Conservation (phyloP, 1,284 basidiomycete genomes). For the Anthracocystis panici-leucophaei region DNA sequence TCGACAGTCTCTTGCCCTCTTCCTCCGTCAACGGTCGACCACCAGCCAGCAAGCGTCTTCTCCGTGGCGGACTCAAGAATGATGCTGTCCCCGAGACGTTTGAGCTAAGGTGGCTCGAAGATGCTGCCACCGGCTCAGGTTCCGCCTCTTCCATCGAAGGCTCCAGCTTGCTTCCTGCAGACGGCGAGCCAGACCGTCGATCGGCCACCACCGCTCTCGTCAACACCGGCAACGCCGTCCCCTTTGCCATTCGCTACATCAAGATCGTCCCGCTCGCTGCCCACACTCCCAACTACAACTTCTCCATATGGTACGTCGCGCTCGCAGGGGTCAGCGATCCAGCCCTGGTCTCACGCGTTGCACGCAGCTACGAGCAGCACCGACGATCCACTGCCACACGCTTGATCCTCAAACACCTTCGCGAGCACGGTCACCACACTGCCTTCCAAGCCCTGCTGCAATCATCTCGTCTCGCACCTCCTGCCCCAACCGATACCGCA, state of each 20-base stretch:
- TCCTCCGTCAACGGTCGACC: conserved; percentile 37
- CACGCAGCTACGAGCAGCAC: conserved; percentile 56
- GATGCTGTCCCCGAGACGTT: conserved; percentile 64
- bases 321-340: conserved; percentile 63
- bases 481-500: not conserved
- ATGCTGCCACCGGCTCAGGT: conserved; percentile 46
- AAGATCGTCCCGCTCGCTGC: conserved; percentile 68
- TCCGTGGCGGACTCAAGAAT: conserved; percentile 66
- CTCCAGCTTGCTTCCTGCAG: conserved; percentile 32
- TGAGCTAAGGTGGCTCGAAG: conserved; percentile 49
- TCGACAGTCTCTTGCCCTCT: conserved; percentile 43
- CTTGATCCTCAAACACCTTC: conserved; percentile 78
- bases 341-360: conserved; percentile 41
- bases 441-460: conserved; percentile 72
- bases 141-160: conserved; percentile 35
- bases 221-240: conserved; percentile 47
- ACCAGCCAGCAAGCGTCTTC: conserved; percentile 52
- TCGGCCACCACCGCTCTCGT: conserved; percentile 39
- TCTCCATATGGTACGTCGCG: conserved; percentile 69
- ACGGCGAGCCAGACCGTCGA: conserved; percentile 45
- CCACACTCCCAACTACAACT: conserved; percentile 68
- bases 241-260: conserved; percentile 63
- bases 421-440: conserved; percentile 79
- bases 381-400: conserved; percentile 57
- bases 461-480: conserved; percentile 44